Percentiles rank a stretch among this genome's conserved stretches.
Evolutionary conservation across 805 yeast genomes (phyloP).

Genomic region (Nadsonia fulvescens): DNA sequence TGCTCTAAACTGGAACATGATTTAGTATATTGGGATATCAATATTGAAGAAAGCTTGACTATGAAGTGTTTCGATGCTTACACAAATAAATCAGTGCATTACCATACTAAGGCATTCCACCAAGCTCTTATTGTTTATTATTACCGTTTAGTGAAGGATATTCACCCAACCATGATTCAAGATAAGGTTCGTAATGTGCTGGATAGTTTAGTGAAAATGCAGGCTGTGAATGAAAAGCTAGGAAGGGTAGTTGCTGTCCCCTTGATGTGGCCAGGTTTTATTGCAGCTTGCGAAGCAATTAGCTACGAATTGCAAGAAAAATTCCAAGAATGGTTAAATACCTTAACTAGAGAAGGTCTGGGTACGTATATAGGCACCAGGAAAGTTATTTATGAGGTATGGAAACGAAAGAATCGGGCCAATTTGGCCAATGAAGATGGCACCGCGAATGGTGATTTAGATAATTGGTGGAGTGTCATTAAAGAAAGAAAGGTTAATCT

Average conservation of each 20-base stretch:
- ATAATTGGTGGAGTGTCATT: too few species aligned
- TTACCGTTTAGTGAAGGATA: conserved; percentile 41
- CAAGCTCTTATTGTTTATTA: conserved; percentile 56
- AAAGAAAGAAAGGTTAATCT: too few species aligned
- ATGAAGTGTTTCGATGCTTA: too few species aligned
- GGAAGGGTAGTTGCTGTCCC: conserved; percentile 51
- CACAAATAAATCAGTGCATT: conserved; percentile 1
- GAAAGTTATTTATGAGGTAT: conserved; percentile 70
- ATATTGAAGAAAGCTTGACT: too few species aligned
- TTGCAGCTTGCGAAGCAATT: conserved; percentile 61
- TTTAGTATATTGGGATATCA: too few species aligned
- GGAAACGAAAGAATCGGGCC: conserved; percentile 54
- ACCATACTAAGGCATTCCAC: conserved; percentile 31
- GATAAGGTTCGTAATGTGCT: conserved; percentile 42
- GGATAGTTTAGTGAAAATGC: conserved; percentile 44
- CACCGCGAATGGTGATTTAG: too few species aligned
- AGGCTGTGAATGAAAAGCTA: conserved; percentile 29
- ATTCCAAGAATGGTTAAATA: conserved; percentile 43
- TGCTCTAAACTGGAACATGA: too few species aligned
- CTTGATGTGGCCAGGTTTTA: conserved; percentile 75
- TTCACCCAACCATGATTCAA: conserved; percentile 40
- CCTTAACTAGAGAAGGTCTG: conserved; percentile 33
- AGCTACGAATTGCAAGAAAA: conserved; percentile 38
- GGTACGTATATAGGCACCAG: conserved; percentile 81
- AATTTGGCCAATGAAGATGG: too few species aligned